Percentiles rank a stretch among this genome's conserved stretches.
Conservation (phyloP, 306 rosid genomes). For the Prunus kanzakura region DNA sequence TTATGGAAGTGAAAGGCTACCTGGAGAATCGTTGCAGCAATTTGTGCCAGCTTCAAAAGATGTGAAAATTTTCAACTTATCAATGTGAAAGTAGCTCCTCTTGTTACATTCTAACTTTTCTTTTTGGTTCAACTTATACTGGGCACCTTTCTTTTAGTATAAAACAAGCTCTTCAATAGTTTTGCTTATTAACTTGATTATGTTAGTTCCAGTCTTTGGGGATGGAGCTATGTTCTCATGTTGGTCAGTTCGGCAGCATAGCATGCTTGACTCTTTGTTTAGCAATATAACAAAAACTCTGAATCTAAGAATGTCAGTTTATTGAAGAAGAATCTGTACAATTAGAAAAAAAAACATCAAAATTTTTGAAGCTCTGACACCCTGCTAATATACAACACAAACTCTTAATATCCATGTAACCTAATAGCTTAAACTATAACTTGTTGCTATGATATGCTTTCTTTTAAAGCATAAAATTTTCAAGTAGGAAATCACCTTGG, state of each 20-base stretch:
- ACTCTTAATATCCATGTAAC: conserved; percentile 25
- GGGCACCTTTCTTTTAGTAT: neutral
- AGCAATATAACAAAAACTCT: conserved; percentile 9
- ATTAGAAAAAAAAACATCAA: conserved; percentile 35
- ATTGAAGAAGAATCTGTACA: conserved; percentile 58
- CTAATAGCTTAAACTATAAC: conserved; percentile 41
- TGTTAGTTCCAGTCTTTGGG: neutral
- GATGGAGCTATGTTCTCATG: too few species aligned
- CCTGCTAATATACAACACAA: conserved; percentile 45
- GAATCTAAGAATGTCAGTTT: conserved; percentile 35
- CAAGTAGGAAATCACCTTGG: conserved; percentile 53
- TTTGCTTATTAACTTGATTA: neutral
- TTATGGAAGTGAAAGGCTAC: neutral
- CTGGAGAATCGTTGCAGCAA: neutral
- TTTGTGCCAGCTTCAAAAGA: neutral
- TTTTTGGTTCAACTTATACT: neutral
- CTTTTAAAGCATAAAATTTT: conserved; percentile 10
- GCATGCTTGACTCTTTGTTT: too few species aligned
- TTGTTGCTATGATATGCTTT: conserved; percentile 34
- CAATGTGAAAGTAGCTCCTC: neutral
- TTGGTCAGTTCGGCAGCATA: too few species aligned
- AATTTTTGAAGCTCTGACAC: conserved; percentile 25
- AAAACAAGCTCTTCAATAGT: neutral
- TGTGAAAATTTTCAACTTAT: conserved; percentile 12
- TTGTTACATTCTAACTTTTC: neutral